Base-by-base conservation (phyloP, 768 basidiomycete species). In the Tephrocybe sp. region DNA sequence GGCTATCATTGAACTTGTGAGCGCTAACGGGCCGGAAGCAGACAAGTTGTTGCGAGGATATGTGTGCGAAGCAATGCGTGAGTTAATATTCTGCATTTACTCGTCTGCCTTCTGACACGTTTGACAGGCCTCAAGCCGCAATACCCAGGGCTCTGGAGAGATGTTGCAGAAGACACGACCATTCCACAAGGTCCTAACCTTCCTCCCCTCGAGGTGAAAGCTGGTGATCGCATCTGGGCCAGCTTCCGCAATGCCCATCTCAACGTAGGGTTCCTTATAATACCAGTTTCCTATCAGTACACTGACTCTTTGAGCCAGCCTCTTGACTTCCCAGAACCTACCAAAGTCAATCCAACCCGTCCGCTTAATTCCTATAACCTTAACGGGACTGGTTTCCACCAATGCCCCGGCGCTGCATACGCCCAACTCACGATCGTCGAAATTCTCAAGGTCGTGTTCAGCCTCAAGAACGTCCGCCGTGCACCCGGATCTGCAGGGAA, bases 51-150 rank as follows among this genome's bases (percentile, higher is more conserved):
- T 81, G 6, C 64, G 60, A 6, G 79, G 78, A 16, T 82, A 81
- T 56, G 72, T 77, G 13, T 62, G 72, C 22, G 79, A 82, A 56
- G 80, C 72, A 0, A 72, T 79, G 71, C 65, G 79, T 76, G 41
- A 34, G 73, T 69, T 13, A 19, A 16, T 15, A n/a, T 18, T 34
- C 12, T 31, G 18, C 24, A 48, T 16, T 12, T 19, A 7, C 11
- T 6, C 9, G 22, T 3, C 13, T 23, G 1, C 19, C 8, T 24
- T 27, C 27, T 16, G 3, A 22, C 36, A 29, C 43, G 37, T 18
- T 21, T 24, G 36, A 8, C 42, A 72, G 71, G 69, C 8, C 59
- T 74, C 21, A 66, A 64, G 47, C 69, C 71, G 4, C 73, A 77
- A 52, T 74, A 65, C 60, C 53, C 65, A 7, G 77, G 72, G 23